phyloP scores from a whole-genome alignment of 768 basidiomycete genomes.

The Podaxis pistillaris region DNA sequence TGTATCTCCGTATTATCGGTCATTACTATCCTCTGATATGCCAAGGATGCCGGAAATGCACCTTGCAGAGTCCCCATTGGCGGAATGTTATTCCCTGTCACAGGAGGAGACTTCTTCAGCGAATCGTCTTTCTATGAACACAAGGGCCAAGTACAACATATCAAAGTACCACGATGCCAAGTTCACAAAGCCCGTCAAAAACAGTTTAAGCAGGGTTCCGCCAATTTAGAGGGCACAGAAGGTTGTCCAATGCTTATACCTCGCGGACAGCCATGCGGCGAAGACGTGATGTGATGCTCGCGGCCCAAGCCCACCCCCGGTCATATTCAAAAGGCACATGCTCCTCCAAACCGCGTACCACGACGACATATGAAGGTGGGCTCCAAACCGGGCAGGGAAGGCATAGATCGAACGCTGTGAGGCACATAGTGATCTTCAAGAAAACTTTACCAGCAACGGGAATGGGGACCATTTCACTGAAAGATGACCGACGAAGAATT shows the following conservation, averaged over 20 bases:
- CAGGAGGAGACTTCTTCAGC: not conserved
- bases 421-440: not conserved
- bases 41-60: slow-evolving; percentile 45
- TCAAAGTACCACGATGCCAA: slow-evolving; percentile 40
- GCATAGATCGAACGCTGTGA: not conserved
- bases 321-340: not conserved
- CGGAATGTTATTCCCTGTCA: slow-evolving; percentile 41
- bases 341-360: slow-evolving; percentile 31
- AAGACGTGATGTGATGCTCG: slow-evolving; percentile 31
- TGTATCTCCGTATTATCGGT: not conserved
- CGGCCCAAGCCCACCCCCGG: slow-evolving; percentile 25
- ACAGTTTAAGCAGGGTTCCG: slow-evolving; percentile 40
- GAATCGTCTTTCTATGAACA: not conserved
- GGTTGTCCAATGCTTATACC: slow-evolving; percentile 38
- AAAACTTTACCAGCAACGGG: slow-evolving; percentile 35
- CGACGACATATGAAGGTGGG: slow-evolving; percentile 47
- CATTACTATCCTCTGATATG: slow-evolving; percentile 38
- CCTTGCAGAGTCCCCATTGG: slow-evolving; percentile 43
- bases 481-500: slow-evolving; percentile 45
- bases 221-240: slow-evolving; percentile 42
- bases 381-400: slow-evolving; percentile 28
- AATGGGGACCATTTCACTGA: slow-evolving; percentile 48
- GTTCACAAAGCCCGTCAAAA: slow-evolving; percentile 37
- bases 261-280: slow-evolving; percentile 49
- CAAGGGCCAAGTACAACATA: slow-evolving; percentile 13